These are phyloP conservation scores for Zygosaccharomyces kombuchaensis DNA, from an alignment of 805 yeast species.

Conservation along the genomic window DNA sequence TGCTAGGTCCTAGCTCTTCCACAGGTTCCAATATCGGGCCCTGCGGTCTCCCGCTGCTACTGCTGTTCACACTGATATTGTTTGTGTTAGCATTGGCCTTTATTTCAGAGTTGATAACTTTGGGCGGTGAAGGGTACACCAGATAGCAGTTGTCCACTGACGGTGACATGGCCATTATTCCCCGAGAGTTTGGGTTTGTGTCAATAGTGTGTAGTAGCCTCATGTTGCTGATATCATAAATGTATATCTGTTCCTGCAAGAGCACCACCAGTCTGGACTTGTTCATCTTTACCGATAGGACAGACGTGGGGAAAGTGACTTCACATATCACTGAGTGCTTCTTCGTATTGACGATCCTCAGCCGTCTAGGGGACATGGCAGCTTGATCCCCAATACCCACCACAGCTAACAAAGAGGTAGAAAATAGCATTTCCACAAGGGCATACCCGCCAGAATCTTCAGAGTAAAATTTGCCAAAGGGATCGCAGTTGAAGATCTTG, in stretches of 20 bases:
- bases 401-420: slow-evolving; percentile 64
- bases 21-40: background rate
- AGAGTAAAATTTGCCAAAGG: slow-evolving; percentile 52
- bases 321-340: slow-evolving; percentile 58
- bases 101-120: slow-evolving; percentile 38
- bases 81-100: slow-evolving; percentile 31
- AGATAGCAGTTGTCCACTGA: slow-evolving; percentile 47
- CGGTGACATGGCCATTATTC: slow-evolving; percentile 60
- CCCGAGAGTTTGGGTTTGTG: slow-evolving; percentile 44
- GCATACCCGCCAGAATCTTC: slow-evolving; percentile 55
- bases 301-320: slow-evolving; percentile 60
- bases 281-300: slow-evolving; percentile 59
- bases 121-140: slow-evolving; percentile 77
- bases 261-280: slow-evolving; percentile 60
- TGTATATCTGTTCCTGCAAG: slow-evolving; percentile 59
- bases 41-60: slow-evolving; percentile 3
- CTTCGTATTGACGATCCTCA: slow-evolving; percentile 80
- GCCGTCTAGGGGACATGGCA: slow-evolving; percentile 68
- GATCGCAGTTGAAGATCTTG: slow-evolving; percentile 65
- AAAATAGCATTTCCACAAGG: slow-evolving; percentile 71
- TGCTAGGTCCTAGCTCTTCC: slow-evolving; percentile 1
- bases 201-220: slow-evolving; percentile 55
- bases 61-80: slow-evolving; percentile 19
- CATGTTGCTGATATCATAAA: slow-evolving; percentile 71
- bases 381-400: slow-evolving; percentile 73